These are phyloP conservation scores for Neopestalotiopsis sp. DNA, from an alignment of 2,329 filamentous ascomycete species.

Conservation along the genomic window DNA sequence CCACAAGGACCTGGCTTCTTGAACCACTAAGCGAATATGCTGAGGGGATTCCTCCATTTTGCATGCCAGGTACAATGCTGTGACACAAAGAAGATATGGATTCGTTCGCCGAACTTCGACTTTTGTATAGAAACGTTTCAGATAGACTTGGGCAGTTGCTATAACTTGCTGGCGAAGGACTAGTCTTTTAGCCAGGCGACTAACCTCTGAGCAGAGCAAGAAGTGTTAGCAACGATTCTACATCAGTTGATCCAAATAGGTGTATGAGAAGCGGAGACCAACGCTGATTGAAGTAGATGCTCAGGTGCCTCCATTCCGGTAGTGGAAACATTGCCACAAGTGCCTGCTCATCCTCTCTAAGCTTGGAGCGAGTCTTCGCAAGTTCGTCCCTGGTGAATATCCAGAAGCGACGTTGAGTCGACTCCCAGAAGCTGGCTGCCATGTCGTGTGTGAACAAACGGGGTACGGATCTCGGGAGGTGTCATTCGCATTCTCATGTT, in stretches of 20 bases:
- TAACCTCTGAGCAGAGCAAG: constrained; percentile 63
- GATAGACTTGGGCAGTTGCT: constrained; percentile 92
- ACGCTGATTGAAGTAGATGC: constrained; percentile 94
- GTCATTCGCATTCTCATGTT: constrained; percentile 5
- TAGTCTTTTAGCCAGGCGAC: constrained; percentile 83
- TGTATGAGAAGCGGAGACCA: constrained; percentile 38
- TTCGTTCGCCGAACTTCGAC: constrained; percentile 93
- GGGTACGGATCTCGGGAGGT: background rate
- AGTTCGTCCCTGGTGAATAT: constrained; percentile 86
- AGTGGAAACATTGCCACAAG: constrained; percentile 81
- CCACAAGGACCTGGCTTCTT: constrained; percentile 86
- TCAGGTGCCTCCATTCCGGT: constrained; percentile 80
- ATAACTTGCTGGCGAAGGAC: constrained; percentile 88
- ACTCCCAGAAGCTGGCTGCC: constrained; percentile 97
- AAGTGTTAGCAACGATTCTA: background rate
- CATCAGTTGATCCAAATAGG: background rate
- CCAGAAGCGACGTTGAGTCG: constrained; percentile 90
- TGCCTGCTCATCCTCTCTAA: constrained; percentile 77
- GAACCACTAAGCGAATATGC: constrained; percentile 89
- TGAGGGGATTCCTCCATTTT: constrained; percentile 99
- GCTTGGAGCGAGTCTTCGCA: constrained; percentile 73
- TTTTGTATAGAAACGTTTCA: constrained; percentile 90
- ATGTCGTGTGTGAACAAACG: constrained; percentile 52
- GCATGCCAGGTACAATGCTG: constrained; percentile 91
- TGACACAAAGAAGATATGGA: constrained; percentile 90